These are phyloP conservation scores for Coelastrella sp. DNA, from an alignment of 139 green algal genomes.

Conservation along the genomic window DNA sequence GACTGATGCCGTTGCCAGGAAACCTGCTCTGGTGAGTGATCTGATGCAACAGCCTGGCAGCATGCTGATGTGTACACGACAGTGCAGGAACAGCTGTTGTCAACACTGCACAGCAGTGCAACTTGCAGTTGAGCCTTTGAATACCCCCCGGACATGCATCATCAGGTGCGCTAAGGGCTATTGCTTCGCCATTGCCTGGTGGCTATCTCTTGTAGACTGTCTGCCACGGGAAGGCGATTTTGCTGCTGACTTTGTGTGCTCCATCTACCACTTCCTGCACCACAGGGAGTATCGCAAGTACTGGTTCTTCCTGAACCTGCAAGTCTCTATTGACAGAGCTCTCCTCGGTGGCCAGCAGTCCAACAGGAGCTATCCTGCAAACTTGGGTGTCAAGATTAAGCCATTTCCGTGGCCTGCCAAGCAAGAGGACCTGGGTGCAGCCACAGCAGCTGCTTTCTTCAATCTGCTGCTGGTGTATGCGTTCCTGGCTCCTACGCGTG, in stretches of 20 bases:
- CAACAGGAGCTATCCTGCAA: background rate
- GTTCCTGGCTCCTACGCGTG: constrained; percentile 60
- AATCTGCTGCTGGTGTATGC: constrained; percentile 81
- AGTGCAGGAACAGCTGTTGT: background rate
- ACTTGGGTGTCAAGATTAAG: constrained; percentile 62
- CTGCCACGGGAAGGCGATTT: background rate
- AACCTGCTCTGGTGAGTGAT: constrained; percentile 48
- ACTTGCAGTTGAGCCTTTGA: too few relatives aligned
- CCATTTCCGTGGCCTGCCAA: constrained; percentile 83
- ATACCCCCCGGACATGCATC: too few relatives aligned
- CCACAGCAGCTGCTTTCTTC: constrained; percentile 73
- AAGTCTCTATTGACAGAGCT: constrained; percentile 65
- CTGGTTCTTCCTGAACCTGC: constrained; percentile 88
- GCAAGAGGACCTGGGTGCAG: constrained; percentile 68
- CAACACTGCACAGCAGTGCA: background rate
- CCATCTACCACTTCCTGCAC: background rate
- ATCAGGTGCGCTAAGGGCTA: too few relatives aligned
- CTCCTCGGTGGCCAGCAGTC: constrained; percentile 58
- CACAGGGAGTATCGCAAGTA: constrained; percentile 61
- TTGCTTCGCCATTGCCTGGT: background rate
- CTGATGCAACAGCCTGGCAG: background rate
- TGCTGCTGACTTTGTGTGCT: too few relatives aligned
- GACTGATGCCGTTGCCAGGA: constrained; percentile 55
- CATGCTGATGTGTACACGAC: too few relatives aligned
- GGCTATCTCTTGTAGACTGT: background rate